Evolutionary conservation across 2,329 filamentous ascomycete species (phyloP), one percentile per base, ranked within the genome.

Genomic region (Penicillium sp.): DNA sequence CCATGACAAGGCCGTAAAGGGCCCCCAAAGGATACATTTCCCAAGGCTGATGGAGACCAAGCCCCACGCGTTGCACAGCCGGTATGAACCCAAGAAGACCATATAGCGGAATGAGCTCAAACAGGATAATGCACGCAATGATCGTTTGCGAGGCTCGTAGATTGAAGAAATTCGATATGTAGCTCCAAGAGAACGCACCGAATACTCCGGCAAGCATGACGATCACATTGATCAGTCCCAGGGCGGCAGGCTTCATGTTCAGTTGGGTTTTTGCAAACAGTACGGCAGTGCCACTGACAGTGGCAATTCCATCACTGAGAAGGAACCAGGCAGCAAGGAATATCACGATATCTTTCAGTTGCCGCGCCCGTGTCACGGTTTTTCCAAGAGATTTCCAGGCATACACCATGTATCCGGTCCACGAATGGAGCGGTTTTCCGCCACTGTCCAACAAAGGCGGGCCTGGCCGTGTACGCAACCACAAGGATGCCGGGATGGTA

Each of bases 1-100:
- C 93, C 28, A 97, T 81, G 2, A 97, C 90, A 43, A 98, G 81
- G 0, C 93, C 93, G 67, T 96, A 97, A 12, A 97, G 81, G 3
- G 87, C 86, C 0, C 88, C 90, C 1, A 98, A 72, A 0, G 88
- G 87, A 61, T 93, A 97, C 88, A 98, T 96, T 61, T 98, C 93
- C 87, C 89, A 95, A 3, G 87, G 84, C 64, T 93, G 84, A 68
- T 95, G 89, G n/a, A 98, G 76, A 1, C 93, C 93, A 35, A 87
- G 82, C 0, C 88, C 90, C 69, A 85, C 81, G 7, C 76, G 72
- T 59, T 82, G 79, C 41, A 98, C 78, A 6, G 87, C 81, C 0
- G 90, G 88, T 15, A 97, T 76, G 63, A 93, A 96, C 1, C 90
- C 90, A 17, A 95, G 72, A 12, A 98, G 76, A 0, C 90, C 91